Evolutionary conservation across 2,329 filamentous ascomycete genomes (phyloP), one percentile per base, ranked within the genome.

Genomic region (Aspergillus sp.): DNA sequence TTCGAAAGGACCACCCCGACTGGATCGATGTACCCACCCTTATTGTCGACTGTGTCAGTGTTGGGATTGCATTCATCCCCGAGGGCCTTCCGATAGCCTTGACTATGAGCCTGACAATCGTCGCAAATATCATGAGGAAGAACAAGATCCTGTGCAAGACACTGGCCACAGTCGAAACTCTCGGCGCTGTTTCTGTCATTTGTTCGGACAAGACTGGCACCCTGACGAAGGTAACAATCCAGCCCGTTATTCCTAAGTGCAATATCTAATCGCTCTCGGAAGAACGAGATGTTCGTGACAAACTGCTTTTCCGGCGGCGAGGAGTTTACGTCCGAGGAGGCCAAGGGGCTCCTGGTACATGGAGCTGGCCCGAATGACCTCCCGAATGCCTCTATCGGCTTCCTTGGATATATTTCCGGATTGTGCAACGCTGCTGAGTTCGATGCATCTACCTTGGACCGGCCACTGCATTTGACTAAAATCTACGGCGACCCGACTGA

Each of bases 101-200:
- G 33, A 87, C 86, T 0, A 82, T 84, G 1, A 87, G 84, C 16
- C 75, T 92, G 57, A 90, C 88, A 0, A 91, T 92, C 53, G 86
- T 83, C 1, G 88, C 88, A 17, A 88, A 87, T 57, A 79, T 88
- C 60, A 90, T 92, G 88, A 79, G 79, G 57, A 85, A 86, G 71
- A 86, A 90, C 68, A 87, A 87, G 64, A 84, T 91, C 41, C 79
- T 91, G 8, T 90, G 87, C 82, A 91, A 91, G 72, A 89, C 85
- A 0, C 76, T 92, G 44, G 89, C 89, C 71, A 90, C 88, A 0
- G 87, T 90, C 0, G 88, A 90, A 70, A 90, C 87, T 0, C 78
- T 90, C 0, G 88, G 88, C 0, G 79, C 84, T 0, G 87, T 90
- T 1, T 87, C 85, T 0, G 82, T 89, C 7, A 85, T 91, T 38